A percentile compares a stretch with the other conserved stretches of the same genome.
phyloP scores from a whole-genome alignment of 371 early-diverging fungal genomes.

The Rhizopus sp. region DNA sequence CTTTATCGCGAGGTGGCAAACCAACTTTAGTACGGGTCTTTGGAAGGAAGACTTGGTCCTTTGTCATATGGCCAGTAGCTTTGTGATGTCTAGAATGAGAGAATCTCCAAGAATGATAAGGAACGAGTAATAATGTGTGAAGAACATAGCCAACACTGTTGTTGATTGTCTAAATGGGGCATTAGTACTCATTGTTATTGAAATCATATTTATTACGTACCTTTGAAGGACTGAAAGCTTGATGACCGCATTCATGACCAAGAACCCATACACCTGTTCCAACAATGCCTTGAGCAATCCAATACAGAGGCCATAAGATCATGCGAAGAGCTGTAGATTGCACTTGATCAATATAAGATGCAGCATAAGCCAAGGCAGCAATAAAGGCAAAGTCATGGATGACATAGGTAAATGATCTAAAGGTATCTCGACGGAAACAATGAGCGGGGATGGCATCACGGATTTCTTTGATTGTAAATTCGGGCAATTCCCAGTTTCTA shows the following conservation, averaged over 20 bases:
- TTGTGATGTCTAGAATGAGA: constrained; percentile 86
- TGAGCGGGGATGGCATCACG: constrained; percentile 85
- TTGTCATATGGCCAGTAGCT: constrained; percentile 75
- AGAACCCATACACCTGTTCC: constrained; percentile 88
- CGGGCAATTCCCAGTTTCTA: constrained; percentile 64
- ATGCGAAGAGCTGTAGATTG: constrained; percentile 49
- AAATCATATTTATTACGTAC: not conserved
- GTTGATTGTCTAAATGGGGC: constrained; percentile 55
- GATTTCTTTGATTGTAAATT: constrained; percentile 84
- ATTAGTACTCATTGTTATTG: constrained; percentile 3
- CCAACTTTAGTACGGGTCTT: constrained; percentile 59
- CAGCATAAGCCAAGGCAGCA: constrained; percentile 61
- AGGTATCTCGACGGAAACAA: constrained; percentile 79
- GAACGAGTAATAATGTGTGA: constrained; percentile 83
- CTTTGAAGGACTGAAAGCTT: constrained; percentile 77
- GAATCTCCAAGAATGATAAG: constrained; percentile 79
- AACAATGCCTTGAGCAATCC: constrained; percentile 79
- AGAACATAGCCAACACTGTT: constrained; percentile 81
- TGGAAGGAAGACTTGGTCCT: constrained; percentile 89
- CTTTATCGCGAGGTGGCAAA: constrained; percentile 38
- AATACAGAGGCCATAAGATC: constrained; percentile 76
- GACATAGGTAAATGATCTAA: constrained; percentile 72
- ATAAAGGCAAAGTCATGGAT: constrained; percentile 67
- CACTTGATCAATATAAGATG: constrained; percentile 66
- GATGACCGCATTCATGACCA: constrained; percentile 90